phyloP scores from a whole-genome alignment of 164 flowering plant genomes.

The Piper longum region DNA sequence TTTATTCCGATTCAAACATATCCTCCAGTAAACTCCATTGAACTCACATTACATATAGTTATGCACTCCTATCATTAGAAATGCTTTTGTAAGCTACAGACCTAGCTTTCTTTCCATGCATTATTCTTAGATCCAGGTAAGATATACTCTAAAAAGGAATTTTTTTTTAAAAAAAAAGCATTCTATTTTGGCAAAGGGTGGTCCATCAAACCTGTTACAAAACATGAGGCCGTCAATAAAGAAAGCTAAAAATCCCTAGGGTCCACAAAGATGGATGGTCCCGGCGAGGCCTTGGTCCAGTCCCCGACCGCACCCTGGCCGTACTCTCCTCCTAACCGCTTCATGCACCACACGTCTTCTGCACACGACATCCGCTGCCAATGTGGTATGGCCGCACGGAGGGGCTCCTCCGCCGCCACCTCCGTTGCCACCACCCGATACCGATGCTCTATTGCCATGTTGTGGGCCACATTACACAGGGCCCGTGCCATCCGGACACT shows the following conservation, averaged over 20 bases:
- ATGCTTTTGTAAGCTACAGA: too few relatives aligned
- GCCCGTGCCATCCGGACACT: constrained; percentile 27
- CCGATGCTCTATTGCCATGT: constrained; percentile 52
- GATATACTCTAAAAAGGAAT: too few relatives aligned
- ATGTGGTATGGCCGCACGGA: constrained; percentile 61
- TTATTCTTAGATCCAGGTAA: too few relatives aligned
- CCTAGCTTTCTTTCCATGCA: too few relatives aligned
- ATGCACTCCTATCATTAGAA: too few relatives aligned
- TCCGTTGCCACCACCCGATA: constrained; percentile 83
- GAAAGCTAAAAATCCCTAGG: constrained; percentile 40
- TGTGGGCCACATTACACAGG: constrained; percentile 69
- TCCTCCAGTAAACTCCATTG: too few relatives aligned
- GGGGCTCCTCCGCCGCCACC: constrained; percentile 61
- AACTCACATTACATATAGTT: too few relatives aligned
- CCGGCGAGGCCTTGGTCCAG: constrained; percentile 87
- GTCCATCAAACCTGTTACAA: not conserved
- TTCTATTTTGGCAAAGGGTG: not conserved
- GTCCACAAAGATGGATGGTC: constrained; percentile 78
- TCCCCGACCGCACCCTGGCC: constrained; percentile 83
- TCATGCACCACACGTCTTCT: constrained; percentile 92
- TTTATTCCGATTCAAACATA: too few relatives aligned
- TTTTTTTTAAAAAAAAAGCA: too few relatives aligned
- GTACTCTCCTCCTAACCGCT: constrained; percentile 67
- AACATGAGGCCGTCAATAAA: not conserved
- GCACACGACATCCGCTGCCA: constrained; percentile 74